phyloP scores from a whole-genome alignment of 2,329 filamentous ascomycete species.

The Cladophialophora chaetospira region DNA sequence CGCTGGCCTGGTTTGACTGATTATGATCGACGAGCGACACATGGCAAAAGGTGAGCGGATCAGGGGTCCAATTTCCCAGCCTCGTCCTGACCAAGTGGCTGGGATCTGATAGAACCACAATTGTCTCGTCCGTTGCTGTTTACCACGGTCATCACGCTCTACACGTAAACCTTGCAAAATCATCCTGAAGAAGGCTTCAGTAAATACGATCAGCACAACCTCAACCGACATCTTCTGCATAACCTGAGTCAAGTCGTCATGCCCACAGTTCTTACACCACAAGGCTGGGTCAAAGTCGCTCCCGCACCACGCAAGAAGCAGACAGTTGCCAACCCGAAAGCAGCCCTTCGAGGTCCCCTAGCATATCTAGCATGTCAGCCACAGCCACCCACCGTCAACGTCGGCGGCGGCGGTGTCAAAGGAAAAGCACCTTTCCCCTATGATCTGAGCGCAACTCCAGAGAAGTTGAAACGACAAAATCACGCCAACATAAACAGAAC shows the following conservation, averaged over 20 bases:
- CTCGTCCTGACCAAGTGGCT: constrained; percentile 8
- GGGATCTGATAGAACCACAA: not conserved
- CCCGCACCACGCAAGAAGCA: constrained; percentile 15
- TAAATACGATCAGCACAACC: not conserved
- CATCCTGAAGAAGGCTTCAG: not conserved
- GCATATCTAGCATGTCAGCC: constrained; percentile 26
- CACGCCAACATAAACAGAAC: constrained; percentile 12
- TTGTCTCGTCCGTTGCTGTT: too few relatives aligned
- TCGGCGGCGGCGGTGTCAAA: not conserved
- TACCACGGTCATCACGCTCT: too few relatives aligned
- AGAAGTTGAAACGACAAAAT: constrained; percentile 18
- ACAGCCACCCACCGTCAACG: constrained; percentile 12
- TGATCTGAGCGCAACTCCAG: constrained; percentile 20
- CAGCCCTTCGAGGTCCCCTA: constrained; percentile 20
- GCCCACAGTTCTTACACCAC: constrained; percentile 28
- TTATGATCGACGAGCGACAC: not conserved
- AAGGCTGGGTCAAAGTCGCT: constrained; percentile 30
- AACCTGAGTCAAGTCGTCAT: constrained; percentile 1
- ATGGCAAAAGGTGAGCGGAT: not conserved
- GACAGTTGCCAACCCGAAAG: constrained; percentile 9
- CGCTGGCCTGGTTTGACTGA: not conserved
- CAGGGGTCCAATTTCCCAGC: constrained; percentile 11
- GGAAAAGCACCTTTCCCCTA: constrained; percentile 18
- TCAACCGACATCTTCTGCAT: not conserved
- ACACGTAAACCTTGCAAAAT: not conserved